Percentiles rank a stretch among this genome's conserved stretches.
These are phyloP conservation scores for Peniophora sp. DNA, from an alignment of 1,284 basidiomycete species.

Conservation along the genomic window DNA sequence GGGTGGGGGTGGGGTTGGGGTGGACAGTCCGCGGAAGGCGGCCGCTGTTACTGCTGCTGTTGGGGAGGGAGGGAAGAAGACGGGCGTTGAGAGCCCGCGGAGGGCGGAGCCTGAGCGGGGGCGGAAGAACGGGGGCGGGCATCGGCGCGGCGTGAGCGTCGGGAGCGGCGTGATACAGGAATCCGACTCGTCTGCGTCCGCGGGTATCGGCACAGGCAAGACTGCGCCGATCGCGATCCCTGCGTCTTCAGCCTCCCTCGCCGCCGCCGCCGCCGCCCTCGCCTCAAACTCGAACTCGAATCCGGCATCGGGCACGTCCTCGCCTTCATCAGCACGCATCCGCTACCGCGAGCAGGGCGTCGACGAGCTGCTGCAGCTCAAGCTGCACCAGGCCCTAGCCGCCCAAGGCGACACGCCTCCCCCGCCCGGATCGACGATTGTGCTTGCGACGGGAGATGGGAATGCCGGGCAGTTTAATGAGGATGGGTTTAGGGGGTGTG, in stretches of 20 bases:
- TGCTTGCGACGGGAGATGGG: slow-evolving; percentile 85
- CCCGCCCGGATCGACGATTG: slow-evolving; percentile 61
- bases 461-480: slow-evolving; percentile 84
- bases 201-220: neutral
- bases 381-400: slow-evolving; percentile 76
- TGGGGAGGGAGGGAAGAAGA: slow-evolving; percentile 1
- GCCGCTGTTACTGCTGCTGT: neutral
- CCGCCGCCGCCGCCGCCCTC: neutral
- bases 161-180: neutral
- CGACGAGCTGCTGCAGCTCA: slow-evolving; percentile 81
- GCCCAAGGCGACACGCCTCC: slow-evolving; percentile 50
- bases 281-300: slow-evolving; percentile 16
- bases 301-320: slow-evolving; percentile 9
- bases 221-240: neutral
- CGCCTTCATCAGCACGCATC: slow-evolving; percentile 21
- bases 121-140: neutral
- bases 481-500: slow-evolving; percentile 80
- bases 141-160: neutral
- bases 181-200: neutral
- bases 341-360: slow-evolving; percentile 79
- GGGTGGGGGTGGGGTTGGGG: slow-evolving; percentile 20
- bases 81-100: neutral
- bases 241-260: no score
- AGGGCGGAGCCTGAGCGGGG: neutral
- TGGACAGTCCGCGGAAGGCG: neutral